Conservation (phyloP, 169 alveolate genomes). For the Eimeria brunetti region DNA sequence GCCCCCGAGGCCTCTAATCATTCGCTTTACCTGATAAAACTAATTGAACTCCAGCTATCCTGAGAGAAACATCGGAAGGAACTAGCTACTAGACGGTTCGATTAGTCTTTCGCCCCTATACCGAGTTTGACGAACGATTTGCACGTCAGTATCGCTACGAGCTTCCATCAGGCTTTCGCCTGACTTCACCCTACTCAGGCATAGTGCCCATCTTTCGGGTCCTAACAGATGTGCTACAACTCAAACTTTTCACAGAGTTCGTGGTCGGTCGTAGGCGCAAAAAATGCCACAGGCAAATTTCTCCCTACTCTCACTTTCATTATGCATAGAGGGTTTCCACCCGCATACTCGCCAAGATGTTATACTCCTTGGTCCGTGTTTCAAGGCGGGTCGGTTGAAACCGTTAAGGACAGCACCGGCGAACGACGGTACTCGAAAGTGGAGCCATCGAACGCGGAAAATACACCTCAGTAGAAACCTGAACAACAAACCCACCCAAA, state of each 20-base stretch:
- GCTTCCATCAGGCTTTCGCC: constrained; percentile 95
- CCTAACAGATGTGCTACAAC: constrained; percentile 93
- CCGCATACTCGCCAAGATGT: constrained; percentile 89
- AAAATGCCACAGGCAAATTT: too few relatives aligned
- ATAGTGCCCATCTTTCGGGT: constrained; percentile 96
- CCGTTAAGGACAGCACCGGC: constrained; percentile 42
- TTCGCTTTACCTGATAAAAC: constrained; percentile 93
- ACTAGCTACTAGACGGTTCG: constrained; percentile 97
- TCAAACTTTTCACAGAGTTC: constrained; percentile 85
- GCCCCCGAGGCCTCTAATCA: constrained; percentile 93
- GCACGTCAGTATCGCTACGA: constrained; percentile 95
- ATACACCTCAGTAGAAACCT: neutral
- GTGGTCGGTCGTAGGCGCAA: constrained; percentile 67
- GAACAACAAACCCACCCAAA: neutral
- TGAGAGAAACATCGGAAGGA: constrained; percentile 96
- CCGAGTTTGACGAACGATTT: constrained; percentile 94
- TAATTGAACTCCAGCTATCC: constrained; percentile 94
- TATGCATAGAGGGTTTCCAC: constrained; percentile 63
- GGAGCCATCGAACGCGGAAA: neutral
- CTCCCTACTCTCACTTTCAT: constrained; percentile 68
- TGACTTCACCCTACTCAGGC: too few relatives aligned
- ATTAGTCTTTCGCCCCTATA: constrained; percentile 96
- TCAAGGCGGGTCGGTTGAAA: constrained; percentile 92
- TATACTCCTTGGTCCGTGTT: constrained; percentile 98
- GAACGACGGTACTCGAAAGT: neutral